A percentile compares a stretch with the other conserved stretches of the same genome.
Conservation (phyloP, 495 filamentous ascomycete genomes). For the Pseudevernia furfuracea region DNA sequence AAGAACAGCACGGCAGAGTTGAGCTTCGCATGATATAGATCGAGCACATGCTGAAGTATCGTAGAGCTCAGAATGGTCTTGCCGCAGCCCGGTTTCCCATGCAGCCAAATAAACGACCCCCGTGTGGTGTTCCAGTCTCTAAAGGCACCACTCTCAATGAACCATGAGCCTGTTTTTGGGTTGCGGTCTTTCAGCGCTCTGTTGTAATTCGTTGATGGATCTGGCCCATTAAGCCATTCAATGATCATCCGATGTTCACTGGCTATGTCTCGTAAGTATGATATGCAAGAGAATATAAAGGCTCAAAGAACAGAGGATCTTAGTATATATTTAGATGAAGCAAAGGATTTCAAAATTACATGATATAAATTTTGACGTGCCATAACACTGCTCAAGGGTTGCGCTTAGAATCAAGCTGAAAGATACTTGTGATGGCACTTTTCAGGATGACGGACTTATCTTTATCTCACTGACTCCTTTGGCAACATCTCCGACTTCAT, state of each 20-base stretch:
- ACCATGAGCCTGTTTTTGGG: conserved; percentile 23
- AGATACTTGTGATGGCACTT: neutral
- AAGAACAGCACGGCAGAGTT: conserved; percentile 26
- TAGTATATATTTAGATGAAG: neutral
- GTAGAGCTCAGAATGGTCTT: conserved; percentile 35
- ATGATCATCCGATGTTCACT: neutral
- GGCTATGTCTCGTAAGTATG: neutral
- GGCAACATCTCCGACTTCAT: neutral
- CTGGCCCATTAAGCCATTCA: conserved; percentile 3
- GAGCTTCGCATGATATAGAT: neutral
- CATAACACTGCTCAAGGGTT: neutral
- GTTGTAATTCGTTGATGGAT: conserved; percentile 21
- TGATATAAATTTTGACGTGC: neutral
- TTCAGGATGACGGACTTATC: neutral
- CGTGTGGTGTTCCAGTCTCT: neutral
- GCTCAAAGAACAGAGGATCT: neutral
- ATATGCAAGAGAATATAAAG: neutral
- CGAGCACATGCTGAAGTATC: conserved; percentile 28
- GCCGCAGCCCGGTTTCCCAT: conserved; percentile 36
- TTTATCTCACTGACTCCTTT: neutral
- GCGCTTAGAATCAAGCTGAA: neutral
- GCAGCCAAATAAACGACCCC: conserved; percentile 30
- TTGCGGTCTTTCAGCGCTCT: conserved; percentile 13
- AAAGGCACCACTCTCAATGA: conserved; percentile 21
- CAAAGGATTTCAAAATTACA: neutral